Conservation (phyloP, 805 yeast genomes). For the Metschnikowia picachoensis region DNA sequence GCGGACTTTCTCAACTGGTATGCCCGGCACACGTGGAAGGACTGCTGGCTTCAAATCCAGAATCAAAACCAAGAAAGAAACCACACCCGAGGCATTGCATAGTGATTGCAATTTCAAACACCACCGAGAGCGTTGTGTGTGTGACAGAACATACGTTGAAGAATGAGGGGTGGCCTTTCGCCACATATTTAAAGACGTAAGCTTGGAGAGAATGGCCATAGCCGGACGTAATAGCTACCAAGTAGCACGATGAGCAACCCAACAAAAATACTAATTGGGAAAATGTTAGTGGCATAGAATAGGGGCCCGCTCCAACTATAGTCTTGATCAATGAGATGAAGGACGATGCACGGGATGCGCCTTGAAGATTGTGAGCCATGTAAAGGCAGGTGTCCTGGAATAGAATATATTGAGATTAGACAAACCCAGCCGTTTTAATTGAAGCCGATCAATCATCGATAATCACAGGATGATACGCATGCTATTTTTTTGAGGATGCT, state of each 20-base stretch:
- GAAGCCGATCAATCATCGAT: too few species aligned
- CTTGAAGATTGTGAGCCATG: conserved; percentile 4
- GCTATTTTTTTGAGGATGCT: too few species aligned
- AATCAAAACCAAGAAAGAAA: conserved; percentile 66
- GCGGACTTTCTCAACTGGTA: conserved; percentile 30
- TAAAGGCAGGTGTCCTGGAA: too few species aligned
- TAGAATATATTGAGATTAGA: too few species aligned
- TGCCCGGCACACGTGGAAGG: conserved; percentile 22
- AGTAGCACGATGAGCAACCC: conserved; percentile 53
- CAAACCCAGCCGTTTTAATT: too few species aligned
- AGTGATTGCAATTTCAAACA: conserved; percentile 70
- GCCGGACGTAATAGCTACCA: conserved; percentile 66
- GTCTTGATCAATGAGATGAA: conserved; percentile 66
- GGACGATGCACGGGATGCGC: conserved; percentile 58
- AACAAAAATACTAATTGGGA: conserved; percentile 58
- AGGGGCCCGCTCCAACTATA: conserved; percentile 74
- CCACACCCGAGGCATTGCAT: conserved; percentile 77
- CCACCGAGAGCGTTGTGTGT: conserved; percentile 60
- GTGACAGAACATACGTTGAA: conserved; percentile 64
- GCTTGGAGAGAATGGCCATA: conserved; percentile 64
- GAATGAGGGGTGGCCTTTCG: conserved; percentile 62
- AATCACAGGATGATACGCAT: too few species aligned
- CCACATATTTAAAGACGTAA: conserved; percentile 52
- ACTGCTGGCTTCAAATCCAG: conserved; percentile 75
- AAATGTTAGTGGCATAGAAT: conserved; percentile 72